Evolutionary conservation across 345 rosid genomes (phyloP).

Genomic region (Camelina laxa): DNA sequence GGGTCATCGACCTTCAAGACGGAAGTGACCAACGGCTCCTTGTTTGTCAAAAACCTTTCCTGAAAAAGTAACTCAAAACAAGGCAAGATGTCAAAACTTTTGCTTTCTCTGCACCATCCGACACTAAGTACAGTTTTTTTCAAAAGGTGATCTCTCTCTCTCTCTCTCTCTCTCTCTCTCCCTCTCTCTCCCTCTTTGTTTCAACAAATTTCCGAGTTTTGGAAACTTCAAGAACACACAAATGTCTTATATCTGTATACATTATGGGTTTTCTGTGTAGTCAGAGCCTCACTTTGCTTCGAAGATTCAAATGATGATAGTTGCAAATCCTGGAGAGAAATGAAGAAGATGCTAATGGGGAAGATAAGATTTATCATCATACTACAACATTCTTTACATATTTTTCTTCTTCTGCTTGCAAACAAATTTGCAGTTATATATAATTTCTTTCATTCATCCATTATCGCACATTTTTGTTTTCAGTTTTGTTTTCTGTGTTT

Average conservation of each 20-base stretch:
- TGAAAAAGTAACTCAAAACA: slow-evolving; percentile 58
- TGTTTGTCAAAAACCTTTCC: slow-evolving; percentile 83
- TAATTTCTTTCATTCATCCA: not conserved
- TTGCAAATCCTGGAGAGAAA: slow-evolving; percentile 12
- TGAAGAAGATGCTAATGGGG: not conserved
- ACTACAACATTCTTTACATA: slow-evolving; percentile 28
- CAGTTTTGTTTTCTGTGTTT: not conserved
- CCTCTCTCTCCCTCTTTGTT: not conserved
- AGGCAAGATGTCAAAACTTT: not conserved
- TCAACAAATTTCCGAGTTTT: not conserved
- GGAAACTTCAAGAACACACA: slow-evolving; percentile 3
- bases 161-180: slow-evolving; percentile 4
- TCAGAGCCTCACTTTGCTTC: not conserved
- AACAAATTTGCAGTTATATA: slow-evolving; percentile 1
- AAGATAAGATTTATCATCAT: not conserved
- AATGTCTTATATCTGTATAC: not conserved
- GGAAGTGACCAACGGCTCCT: slow-evolving; percentile 90
- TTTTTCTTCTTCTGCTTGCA: not conserved
- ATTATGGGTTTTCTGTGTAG: not conserved
- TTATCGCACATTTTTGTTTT: not conserved
- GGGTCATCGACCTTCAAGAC: slow-evolving; percentile 84
- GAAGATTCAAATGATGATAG: slow-evolving; percentile 2
- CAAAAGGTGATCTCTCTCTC: slow-evolving; percentile 7
- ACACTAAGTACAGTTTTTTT: slow-evolving; percentile 26
- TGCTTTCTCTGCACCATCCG: slow-evolving; percentile 25